Percentiles rank a stretch among this genome's conserved stretches.
Conservation (phyloP, 176 grass and related monocot species). For the Thinopyrum elongatum region DNA sequence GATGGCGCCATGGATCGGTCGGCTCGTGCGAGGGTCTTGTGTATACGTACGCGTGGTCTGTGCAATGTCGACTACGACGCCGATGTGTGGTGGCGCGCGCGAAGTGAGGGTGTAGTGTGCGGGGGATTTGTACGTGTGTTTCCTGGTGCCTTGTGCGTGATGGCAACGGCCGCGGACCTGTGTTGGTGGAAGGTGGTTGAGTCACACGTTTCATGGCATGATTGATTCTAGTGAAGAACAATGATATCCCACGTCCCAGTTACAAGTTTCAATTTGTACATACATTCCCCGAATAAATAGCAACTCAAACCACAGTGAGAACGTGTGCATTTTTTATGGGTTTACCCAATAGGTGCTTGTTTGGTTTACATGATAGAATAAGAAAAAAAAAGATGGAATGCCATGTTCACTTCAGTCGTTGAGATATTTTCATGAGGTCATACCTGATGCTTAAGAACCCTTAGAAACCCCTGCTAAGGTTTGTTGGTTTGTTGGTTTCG, state of each 20-base stretch:
- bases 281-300: neutral
- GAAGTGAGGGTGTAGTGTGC: neutral
- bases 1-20: neutral
- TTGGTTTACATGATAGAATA: no score
- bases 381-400: no score
- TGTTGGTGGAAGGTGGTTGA: slow-evolving; percentile 46
- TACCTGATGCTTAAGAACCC: no score
- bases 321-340: neutral
- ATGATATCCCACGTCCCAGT: neutral
- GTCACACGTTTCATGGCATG: slow-evolving; percentile 19
- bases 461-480: no score
- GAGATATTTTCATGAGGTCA: no score
- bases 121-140: slow-evolving; percentile 12
- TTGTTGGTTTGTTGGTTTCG: no score
- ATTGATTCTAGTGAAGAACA: neutral
- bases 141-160: slow-evolving; percentile 12
- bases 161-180: neutral
- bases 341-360: neutral
- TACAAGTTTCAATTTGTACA: neutral
- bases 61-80: neutral
- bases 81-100: neutral
- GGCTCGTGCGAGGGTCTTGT: neutral
- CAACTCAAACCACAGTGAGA: neutral
- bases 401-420: no score
- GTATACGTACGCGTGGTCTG: neutral